Evolutionary conservation across 2,329 filamentous ascomycete genomes (phyloP).

Genomic region (Cladophialophora carrionii): DNA sequence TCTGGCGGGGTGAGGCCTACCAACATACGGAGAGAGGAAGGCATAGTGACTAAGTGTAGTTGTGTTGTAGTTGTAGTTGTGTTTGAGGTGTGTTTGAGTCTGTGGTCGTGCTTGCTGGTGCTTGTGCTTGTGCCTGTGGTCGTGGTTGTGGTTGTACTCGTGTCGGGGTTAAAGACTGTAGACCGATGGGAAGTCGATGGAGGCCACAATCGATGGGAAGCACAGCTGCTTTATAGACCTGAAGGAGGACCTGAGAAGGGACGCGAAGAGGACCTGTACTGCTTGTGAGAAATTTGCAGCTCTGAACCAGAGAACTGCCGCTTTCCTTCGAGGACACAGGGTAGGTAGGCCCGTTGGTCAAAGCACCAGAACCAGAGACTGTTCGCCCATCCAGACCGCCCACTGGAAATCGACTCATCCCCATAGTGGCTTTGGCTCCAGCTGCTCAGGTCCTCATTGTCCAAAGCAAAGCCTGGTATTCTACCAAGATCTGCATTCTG

Average conservation of each 20-base stretch:
- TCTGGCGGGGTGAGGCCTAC: neutral
- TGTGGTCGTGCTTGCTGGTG: neutral
- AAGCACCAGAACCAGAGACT: neutral
- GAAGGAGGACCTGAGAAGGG: neutral
- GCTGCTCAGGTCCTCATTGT: neutral
- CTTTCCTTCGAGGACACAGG: neutral
- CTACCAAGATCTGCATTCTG: neutral
- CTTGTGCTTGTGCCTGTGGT: no score
- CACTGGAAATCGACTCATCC: neutral
- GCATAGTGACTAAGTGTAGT: neutral
- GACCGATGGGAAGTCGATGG: neutral
- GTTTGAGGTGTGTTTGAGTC: neutral
- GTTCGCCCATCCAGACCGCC: neutral
- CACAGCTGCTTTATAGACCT: neutral
- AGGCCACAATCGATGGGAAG: neutral
- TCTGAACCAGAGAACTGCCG: neutral
- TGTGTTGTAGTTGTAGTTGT: neutral
- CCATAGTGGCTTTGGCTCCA: neutral
- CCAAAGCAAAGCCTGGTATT: neutral
- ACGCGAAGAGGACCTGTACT: neutral
- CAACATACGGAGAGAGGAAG: conserved; percentile 1
- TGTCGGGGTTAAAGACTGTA: neutral
- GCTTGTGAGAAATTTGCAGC: neutral
- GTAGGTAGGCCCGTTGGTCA: neutral
- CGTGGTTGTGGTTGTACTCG: neutral